Evolutionary conservation across 148 eudicot species (phyloP).

Genomic region (Nepenthes gracilis): DNA sequence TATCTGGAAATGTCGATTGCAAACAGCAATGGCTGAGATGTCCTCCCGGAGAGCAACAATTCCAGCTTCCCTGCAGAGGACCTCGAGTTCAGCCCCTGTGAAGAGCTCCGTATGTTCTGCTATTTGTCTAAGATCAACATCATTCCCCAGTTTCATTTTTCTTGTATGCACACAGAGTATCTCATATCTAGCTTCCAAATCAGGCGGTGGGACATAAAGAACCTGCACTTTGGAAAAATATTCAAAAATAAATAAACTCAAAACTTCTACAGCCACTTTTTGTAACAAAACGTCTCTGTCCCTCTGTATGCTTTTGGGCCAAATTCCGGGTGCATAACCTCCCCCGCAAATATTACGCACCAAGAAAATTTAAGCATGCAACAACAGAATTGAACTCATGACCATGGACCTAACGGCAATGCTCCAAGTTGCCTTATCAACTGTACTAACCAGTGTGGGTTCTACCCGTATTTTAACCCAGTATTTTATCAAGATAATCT

Average conservation of each 20-base stretch:
- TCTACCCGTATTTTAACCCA: no score
- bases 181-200: conserved; percentile 68
- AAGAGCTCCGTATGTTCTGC: conserved; percentile 79
- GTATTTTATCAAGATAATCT: no score
- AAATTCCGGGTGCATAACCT: no score
- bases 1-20: conserved; percentile 51
- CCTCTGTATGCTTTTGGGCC: no score
- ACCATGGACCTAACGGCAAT: no score
- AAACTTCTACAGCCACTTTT: no score
- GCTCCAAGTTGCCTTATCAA: no score
- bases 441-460: no score
- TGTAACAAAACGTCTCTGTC: no score
- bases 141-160: conserved; percentile 48
- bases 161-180: conserved; percentile 80
- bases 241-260: neutral
- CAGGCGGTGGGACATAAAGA: conserved; percentile 94
- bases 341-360: no score
- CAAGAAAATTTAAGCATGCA: no score
- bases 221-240: conserved; percentile 28
- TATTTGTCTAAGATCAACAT: conserved; percentile 58
- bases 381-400: no score
- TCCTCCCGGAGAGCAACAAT: conserved; percentile 83
- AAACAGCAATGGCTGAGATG: conserved; percentile 60
- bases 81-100: conserved; percentile 92
- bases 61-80: conserved; percentile 83